phyloP scores from a whole-genome alignment of 352 stramenopile genomes.

The Saprolegnia diclina region DNA sequence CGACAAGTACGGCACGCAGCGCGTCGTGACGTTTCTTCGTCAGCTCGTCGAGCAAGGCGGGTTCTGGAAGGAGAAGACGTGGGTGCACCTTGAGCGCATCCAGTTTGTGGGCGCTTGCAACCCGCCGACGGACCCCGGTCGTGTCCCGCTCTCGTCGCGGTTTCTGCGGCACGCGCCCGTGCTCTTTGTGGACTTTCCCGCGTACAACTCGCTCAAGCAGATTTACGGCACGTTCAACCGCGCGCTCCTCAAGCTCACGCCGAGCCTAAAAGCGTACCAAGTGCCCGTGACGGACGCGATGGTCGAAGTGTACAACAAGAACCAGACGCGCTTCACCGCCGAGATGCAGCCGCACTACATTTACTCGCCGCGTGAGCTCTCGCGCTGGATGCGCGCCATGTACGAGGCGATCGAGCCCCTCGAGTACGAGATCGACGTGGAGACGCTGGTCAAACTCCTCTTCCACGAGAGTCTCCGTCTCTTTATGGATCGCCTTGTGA shows the following conservation, averaged over 20 bases:
- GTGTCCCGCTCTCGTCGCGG: conserved; percentile 94
- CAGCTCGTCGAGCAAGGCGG: conserved; percentile 97
- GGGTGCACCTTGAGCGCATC: conserved; percentile 90
- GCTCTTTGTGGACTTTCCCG: conserved; percentile 99
- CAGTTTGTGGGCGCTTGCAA: conserved; percentile 99
- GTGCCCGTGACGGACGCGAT: conserved; percentile 98
- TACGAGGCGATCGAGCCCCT: conserved; percentile 97
- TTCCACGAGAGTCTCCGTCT: conserved; percentile 98
- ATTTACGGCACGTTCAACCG: conserved; percentile 99
- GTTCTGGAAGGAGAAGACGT: conserved; percentile 85
- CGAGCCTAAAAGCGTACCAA: conserved; percentile 94
- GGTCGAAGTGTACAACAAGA: conserved; percentile 98
- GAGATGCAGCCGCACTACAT: conserved; percentile 98
- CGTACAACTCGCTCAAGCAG: conserved; percentile 92
- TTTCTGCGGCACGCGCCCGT: conserved; percentile 97
- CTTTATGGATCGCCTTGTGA: conserved; percentile 99
- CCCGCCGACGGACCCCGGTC: conserved; percentile 97
- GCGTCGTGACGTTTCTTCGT: conserved; percentile 99
- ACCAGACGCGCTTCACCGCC: conserved; percentile 93
- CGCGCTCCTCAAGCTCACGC: conserved; percentile 97
- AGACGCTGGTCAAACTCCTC: conserved; percentile 96
- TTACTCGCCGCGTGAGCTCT: conserved; percentile 99
- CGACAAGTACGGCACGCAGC: conserved; percentile 98
- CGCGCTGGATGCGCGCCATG: conserved; percentile 97
- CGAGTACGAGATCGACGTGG: conserved; percentile 91